Percentiles rank a stretch among this genome's conserved stretches.
Evolutionary conservation across 169 alveolate genomes (phyloP).

Genomic region (Hammondia hammondi): DNA sequence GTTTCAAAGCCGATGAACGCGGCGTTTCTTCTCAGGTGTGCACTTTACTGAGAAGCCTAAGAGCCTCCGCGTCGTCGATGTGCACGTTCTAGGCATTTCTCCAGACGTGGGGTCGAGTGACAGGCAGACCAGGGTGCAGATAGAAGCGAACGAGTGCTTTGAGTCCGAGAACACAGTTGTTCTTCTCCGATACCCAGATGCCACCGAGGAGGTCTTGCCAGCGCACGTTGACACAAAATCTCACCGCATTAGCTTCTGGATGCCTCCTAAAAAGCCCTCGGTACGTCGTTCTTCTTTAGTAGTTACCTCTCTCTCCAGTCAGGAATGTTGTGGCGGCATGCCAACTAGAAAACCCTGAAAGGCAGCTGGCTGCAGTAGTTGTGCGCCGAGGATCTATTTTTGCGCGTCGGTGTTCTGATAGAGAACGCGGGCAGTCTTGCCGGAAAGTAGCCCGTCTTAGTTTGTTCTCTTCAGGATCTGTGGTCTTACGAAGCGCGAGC

Average conservation of each 20-base stretch:
- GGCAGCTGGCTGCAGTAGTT: background rate
- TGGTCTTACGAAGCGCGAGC: too few species aligned
- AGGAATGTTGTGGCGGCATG: background rate
- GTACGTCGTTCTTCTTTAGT: background rate
- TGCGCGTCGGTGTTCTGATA: too few species aligned
- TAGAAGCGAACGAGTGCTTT: constrained; percentile 17
- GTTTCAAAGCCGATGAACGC: background rate
- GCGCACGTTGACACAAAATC: background rate
- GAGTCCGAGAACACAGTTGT: background rate
- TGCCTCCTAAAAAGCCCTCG: background rate
- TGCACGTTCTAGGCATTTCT: background rate
- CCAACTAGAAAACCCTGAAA: background rate
- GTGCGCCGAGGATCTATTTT: too few species aligned
- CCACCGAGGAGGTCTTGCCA: background rate
- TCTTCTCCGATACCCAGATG: constrained; percentile 6
- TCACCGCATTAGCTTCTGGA: background rate
- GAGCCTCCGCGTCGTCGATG: constrained; percentile 19
- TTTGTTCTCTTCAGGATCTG: too few species aligned
- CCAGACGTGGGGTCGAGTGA: constrained; percentile 10
- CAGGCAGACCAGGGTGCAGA: background rate
- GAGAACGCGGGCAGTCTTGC: too few species aligned
- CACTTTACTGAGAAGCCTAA: background rate
- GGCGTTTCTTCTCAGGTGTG: background rate
- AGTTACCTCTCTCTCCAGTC: background rate
- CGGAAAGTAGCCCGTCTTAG: too few species aligned